A percentile compares a stretch with the other conserved stretches of the same genome.
Evolutionary conservation across 371 early-diverging fungal species (phyloP).

Genomic region (Apophysomyces trapeziformis): DNA sequence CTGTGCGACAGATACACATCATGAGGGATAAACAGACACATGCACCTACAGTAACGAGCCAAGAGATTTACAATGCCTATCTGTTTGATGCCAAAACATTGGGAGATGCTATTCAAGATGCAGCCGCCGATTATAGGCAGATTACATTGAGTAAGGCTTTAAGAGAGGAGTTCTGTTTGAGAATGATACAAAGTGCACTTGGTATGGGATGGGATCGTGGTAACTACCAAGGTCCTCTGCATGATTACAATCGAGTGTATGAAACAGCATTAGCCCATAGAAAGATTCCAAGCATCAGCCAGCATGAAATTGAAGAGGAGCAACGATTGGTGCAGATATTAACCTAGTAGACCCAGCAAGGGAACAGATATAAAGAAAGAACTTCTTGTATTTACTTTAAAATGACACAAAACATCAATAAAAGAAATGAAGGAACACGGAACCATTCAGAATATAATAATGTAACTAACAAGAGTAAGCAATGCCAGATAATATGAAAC

Average conservation of each 20-base stretch:
- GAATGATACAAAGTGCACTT: conserved; percentile 50
- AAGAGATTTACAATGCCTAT: conserved; percentile 60
- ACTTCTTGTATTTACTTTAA: conserved; percentile 3
- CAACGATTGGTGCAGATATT: conserved; percentile 6
- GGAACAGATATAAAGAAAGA: too few relatives aligned
- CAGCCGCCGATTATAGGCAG: conserved; percentile 35
- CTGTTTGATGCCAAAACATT: conserved; percentile 44
- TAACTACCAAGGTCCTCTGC: conserved; percentile 41
- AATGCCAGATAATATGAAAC: too few relatives aligned
- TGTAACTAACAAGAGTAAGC: too few relatives aligned
- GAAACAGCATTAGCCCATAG: conserved; percentile 39
- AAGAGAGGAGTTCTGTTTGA: conserved; percentile 46
- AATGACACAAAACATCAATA: neutral
- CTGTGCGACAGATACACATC: conserved; percentile 33
- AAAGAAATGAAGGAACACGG: too few relatives aligned
- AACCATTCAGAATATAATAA: too few relatives aligned
- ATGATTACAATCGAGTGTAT: conserved; percentile 50
- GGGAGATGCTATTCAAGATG: conserved; percentile 45
- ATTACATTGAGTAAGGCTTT: conserved; percentile 21
- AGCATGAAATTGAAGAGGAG: conserved; percentile 51
- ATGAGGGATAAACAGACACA: conserved; percentile 19
- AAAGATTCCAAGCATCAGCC: conserved; percentile 26
- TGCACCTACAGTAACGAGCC: conserved; percentile 39
- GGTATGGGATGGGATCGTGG: conserved; percentile 55
- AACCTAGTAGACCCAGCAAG: neutral